These are phyloP conservation scores for Penicillium hesseltinei DNA, from an alignment of 2,329 filamentous ascomycete genomes.

Conservation along the genomic window DNA sequence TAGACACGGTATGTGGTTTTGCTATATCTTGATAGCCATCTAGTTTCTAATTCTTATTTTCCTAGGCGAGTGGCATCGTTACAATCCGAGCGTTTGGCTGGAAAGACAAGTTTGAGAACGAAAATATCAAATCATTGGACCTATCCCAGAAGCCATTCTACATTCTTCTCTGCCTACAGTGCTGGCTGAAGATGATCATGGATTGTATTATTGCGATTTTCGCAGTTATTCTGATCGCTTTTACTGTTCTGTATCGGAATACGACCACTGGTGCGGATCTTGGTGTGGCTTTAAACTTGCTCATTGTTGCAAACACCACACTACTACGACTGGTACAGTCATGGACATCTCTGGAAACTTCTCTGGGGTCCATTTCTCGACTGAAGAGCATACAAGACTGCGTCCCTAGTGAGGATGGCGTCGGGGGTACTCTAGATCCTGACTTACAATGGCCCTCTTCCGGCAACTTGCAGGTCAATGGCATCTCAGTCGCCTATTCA, in stretches of 20 bases:
- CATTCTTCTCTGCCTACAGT: neutral
- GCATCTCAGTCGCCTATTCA: neutral
- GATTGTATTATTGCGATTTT: neutral
- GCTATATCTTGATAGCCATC: neutral
- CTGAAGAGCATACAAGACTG: neutral
- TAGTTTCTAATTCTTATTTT: neutral
- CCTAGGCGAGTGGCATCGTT: neutral
- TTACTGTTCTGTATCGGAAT: neutral
- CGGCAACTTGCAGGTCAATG: neutral
- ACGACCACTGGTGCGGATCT: neutral
- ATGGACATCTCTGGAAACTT: slow-evolving; percentile 5
- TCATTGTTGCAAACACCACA: slow-evolving; percentile 6
- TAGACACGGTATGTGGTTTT: neutral
- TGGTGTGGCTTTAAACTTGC: slow-evolving; percentile 5
- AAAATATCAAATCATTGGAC: neutral
- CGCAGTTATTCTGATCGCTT: neutral
- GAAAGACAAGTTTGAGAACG: neutral
- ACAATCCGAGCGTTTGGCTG: neutral
- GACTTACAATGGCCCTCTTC: neutral
- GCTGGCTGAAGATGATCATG: neutral
- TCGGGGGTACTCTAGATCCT: neutral
- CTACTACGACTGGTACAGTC: neutral
- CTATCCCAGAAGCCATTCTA: neutral
- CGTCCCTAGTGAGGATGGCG: neutral
- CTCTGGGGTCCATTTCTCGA: neutral